Evolutionary conservation across 2,329 filamentous ascomycete species (phyloP), one percentile per base, ranked within the genome.

Genomic region (Colletotrichum sp.): DNA sequence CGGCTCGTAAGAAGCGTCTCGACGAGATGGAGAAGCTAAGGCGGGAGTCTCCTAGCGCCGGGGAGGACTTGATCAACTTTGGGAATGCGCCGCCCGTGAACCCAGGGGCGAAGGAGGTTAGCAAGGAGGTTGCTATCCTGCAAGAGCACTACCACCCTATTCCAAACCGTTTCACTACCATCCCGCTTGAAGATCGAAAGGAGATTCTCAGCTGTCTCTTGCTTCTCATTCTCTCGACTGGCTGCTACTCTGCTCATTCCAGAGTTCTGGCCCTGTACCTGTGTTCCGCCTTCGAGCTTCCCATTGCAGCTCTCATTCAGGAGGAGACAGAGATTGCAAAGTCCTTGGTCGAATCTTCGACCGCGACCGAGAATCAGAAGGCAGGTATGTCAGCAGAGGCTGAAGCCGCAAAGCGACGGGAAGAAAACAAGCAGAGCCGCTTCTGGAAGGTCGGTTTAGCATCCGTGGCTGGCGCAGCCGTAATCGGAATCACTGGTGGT

Each of bases 391-490:
- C 93, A 1, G 94, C 94, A 1, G 94, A 96, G 76, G 91, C 93
- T 2, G 95, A 97, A 82, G 93, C 92, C 0, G 91, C 94, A 80
- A 94, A 94, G 82, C 92, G 93, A 70, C 90, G 90, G 16, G 92
- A 96, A 77, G 90, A 94, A 75, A 94, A 94, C 70, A 92, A 94
- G 78, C 86, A 90, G 10, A 89, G 91, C 25, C 89, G 96, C 10
- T 94, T 94, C 82, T 98, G 95, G 95, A 98, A 98, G 82, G 95
- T 98, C 25, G 95, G 96, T 0, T 88, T 98, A 30, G 96, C 96
- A 0, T 95, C 94, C 10, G 95, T 97, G 0, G 96, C 95, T 1
- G 96, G 96, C 13, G 96, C 96, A 2, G 95, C 94, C 0, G 87
- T 98, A 2, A 96, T 98, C n/a, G 96, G 96, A 8, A 91, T 98